These are phyloP conservation scores for Fusarium sp. DNA, from an alignment of 2,329 filamentous ascomycete species.

Conservation along the genomic window DNA sequence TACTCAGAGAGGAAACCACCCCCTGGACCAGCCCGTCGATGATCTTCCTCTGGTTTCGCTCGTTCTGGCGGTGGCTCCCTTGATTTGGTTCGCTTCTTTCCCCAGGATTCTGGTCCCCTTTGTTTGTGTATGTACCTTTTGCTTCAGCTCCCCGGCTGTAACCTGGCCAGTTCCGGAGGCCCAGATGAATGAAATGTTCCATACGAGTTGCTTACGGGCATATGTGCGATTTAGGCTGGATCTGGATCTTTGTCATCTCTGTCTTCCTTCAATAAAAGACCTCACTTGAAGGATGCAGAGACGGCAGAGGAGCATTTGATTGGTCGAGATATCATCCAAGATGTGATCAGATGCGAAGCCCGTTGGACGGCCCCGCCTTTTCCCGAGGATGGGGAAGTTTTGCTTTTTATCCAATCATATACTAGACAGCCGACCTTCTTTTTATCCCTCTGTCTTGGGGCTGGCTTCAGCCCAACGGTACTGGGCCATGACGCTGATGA, in stretches of 20 bases:
- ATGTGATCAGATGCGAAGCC: constrained; percentile 42
- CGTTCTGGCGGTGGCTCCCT: constrained; percentile 34
- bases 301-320: constrained; percentile 24
- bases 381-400: constrained; percentile 31
- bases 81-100: constrained; percentile 16
- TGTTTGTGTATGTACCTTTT: constrained; percentile 8
- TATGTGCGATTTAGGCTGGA: constrained; percentile 22
- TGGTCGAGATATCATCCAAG: constrained; percentile 22
- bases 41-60: constrained; percentile 40
- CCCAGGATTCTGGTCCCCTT: constrained; percentile 28
- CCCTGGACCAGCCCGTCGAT: constrained; percentile 32
- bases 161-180: constrained; percentile 24
- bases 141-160: constrained; percentile 31
- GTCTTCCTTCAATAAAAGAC: constrained; percentile 19
- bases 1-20: constrained; percentile 29
- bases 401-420: constrained; percentile 29
- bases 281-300: constrained; percentile 25
- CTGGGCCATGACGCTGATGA: constrained; percentile 37
- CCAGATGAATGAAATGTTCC: constrained; percentile 5
- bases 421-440: constrained; percentile 3
- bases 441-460: constrained; percentile 12
- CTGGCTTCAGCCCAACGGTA: constrained; percentile 28
- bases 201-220: constrained; percentile 12
- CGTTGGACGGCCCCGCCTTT: constrained; percentile 35
- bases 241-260: constrained; percentile 18